Base-by-base conservation (phyloP, 108 stramenopile genomes). In the Discostella stelligeroides region DNA sequence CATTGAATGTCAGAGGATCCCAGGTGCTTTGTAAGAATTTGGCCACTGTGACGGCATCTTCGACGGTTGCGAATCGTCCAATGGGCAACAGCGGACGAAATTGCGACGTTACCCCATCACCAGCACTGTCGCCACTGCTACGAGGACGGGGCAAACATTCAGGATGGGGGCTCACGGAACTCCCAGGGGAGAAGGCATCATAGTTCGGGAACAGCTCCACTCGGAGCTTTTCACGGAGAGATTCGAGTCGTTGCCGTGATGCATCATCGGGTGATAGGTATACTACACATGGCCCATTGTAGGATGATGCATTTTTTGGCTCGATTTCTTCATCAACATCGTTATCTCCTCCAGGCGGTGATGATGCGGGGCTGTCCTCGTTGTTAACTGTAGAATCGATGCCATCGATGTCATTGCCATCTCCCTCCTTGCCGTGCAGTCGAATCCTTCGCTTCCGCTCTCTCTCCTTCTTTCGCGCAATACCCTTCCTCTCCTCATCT, bases 1-100 rank as follows among this genome's bases (percentile, higher is more conserved):
- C 80, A 91, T n/a, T n/a, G n/a, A n/a, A n/a, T n/a, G n/a, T n/a
- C n/a, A 56, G 58, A 65, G 34, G 87, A 91, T 13, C 86, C 87
- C 86, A 92, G 1, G 77, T 58, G 27, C 68, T 70, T 64, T 88
- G 85, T 34, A 92, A 67, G 25, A 82, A 72, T 17, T 85, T 76
- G 15, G 91, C 91, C n/a, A 80, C 67, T 21, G 85, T 73, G 40
- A 92, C 65, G 37, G 88, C 91, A 17, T 41, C 59, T 17, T 73
- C 59, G 1, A 88, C 83, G 13, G 83, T 76, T 18, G 77, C 12
- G 74, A 89, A 92, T 61, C 82, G 27, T 14, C 72, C 86, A 53
- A 92, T 82, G 12, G 91, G 86, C 55, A 92, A 64, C 21, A 89
- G 29, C 21, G 91, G 88, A 28, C 87, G 85, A 66, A 81, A 88